These are phyloP conservation scores for Barnettozyma botsteinii DNA, from an alignment of 805 yeast species.

Conservation along the genomic window DNA sequence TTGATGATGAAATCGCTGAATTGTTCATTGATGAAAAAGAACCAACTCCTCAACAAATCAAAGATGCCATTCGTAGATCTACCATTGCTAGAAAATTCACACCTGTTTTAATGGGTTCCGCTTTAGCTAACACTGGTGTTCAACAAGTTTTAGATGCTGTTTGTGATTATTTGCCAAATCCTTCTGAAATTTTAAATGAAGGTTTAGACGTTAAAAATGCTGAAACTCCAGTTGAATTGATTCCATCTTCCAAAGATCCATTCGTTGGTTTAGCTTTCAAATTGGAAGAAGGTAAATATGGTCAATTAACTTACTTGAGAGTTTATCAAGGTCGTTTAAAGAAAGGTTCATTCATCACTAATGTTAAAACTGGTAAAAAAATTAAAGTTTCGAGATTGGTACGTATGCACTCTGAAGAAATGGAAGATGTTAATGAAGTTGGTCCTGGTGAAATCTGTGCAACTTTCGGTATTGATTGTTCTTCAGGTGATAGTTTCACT, in stretches of 20 bases:
- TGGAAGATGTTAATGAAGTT: constrained; percentile 95
- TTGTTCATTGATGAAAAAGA: constrained; percentile 83
- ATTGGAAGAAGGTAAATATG: constrained; percentile 96
- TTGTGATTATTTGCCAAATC: constrained; percentile 92
- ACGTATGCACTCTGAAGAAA: constrained; percentile 97
- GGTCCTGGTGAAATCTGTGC: constrained; percentile 99
- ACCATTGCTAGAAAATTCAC: constrained; percentile 95
- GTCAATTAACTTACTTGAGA: constrained; percentile 94
- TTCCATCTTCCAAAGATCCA: constrained; percentile 69
- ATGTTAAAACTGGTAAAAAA: constrained; percentile 87
- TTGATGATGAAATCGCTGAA: constrained; percentile 96
- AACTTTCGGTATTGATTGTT: constrained; percentile 97
- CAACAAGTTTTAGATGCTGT: constrained; percentile 96
- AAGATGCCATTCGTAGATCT: constrained; percentile 85
- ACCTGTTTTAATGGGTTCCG: constrained; percentile 99
- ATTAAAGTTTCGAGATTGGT: constrained; percentile 91
- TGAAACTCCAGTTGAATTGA: constrained; percentile 65
- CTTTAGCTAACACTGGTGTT: constrained; percentile 91
- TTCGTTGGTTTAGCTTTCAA: constrained; percentile 98
- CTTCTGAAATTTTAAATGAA: constrained; percentile 85
- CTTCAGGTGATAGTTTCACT: constrained; percentile 97
- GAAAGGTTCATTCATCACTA: constrained; percentile 85
- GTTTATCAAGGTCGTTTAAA: constrained; percentile 93
- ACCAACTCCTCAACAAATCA: constrained; percentile 79
- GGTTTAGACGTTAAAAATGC: constrained; percentile 70